A percentile compares a stretch with the other conserved stretches of the same genome.
Evolutionary conservation across 176 grass and related monocot species (phyloP).

Genomic region (Carex pumila): DNA sequence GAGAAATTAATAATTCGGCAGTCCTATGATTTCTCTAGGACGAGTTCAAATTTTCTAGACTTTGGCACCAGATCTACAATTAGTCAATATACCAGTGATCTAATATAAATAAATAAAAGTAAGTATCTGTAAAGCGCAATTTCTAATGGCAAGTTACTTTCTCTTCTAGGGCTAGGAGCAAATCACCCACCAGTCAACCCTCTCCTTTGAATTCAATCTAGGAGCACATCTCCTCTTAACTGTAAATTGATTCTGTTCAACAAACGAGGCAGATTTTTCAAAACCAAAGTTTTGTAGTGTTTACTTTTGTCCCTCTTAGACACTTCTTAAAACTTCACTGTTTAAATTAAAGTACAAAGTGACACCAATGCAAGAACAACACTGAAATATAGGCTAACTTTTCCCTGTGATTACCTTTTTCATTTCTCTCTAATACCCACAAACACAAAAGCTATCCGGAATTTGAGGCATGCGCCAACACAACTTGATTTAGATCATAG

Average conservation of each 20-base stretch:
- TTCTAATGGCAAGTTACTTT: neutral
- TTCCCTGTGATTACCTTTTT: neutral
- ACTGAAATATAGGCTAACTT: conserved; percentile 9
- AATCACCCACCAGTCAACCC: neutral
- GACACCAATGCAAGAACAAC: conserved; percentile 16
- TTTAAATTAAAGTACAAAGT: conserved; percentile 37
- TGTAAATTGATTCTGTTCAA: neutral
- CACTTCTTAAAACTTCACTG: neutral
- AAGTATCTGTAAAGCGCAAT: neutral
- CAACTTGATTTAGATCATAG: conserved; percentile 9
- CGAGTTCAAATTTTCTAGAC: neutral
- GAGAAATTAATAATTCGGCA: neutral
- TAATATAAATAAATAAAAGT: neutral
- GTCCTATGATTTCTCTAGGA: neutral
- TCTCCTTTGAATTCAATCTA: neutral
- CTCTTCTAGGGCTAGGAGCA: neutral
- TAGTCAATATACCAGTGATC: neutral
- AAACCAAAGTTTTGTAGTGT: neutral
- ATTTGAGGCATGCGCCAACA: conserved; percentile 21
- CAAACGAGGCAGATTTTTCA: conserved; percentile 14
- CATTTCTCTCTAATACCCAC: neutral
- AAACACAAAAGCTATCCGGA: conserved; percentile 12
- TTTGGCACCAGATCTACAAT: neutral
- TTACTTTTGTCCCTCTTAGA: conserved; percentile 7
- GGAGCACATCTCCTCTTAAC: neutral